A percentile compares a stretch with the other conserved stretches of the same genome.
Conservation (phyloP, 345 rosid genomes). For the Zanthoxylum bungeanum region DNA sequence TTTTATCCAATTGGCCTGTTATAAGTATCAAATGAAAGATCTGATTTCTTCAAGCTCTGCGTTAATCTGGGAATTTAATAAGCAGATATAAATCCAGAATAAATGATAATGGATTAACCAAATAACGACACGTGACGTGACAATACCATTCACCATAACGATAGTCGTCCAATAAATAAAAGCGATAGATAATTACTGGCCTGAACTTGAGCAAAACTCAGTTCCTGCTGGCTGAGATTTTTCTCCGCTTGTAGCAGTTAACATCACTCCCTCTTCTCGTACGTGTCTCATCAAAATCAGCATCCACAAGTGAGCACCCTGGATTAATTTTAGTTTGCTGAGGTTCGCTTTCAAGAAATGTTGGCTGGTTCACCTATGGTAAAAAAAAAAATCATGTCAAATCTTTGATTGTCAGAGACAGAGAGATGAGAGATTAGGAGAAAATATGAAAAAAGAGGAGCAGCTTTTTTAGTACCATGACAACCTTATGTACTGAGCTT, state of each 20-base stretch:
- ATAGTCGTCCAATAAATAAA: no score
- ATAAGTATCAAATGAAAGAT: no score
- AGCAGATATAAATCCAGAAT: no score
- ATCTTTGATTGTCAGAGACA: not conserved
- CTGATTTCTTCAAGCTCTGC: no score
- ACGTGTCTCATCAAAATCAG: slow-evolving; percentile 1
- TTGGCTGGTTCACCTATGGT: slow-evolving; percentile 1
- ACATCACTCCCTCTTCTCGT: not conserved
- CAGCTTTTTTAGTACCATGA: not conserved
- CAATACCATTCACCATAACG: no score
- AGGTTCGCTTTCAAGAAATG: not conserved
- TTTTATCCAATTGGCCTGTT: no score
- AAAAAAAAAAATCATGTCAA: slow-evolving; percentile 2
- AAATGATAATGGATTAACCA: no score
- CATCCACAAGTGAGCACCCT: slow-evolving; percentile 7
- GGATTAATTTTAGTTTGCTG: not conserved
- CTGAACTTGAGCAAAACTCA: no score
- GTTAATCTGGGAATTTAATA: no score
- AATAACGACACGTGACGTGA: no score
- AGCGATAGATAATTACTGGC: no score
- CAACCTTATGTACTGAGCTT: not conserved
- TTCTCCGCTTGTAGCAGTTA: slow-evolving; percentile 23
- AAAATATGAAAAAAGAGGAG: not conserved
- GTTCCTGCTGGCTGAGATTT: not conserved
- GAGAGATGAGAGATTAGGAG: not conserved